Evolutionary conservation across 768 basidiomycete genomes (phyloP), one percentile per base, ranked within the genome.

Genomic region (Hemileccinum rubropunctum): DNA sequence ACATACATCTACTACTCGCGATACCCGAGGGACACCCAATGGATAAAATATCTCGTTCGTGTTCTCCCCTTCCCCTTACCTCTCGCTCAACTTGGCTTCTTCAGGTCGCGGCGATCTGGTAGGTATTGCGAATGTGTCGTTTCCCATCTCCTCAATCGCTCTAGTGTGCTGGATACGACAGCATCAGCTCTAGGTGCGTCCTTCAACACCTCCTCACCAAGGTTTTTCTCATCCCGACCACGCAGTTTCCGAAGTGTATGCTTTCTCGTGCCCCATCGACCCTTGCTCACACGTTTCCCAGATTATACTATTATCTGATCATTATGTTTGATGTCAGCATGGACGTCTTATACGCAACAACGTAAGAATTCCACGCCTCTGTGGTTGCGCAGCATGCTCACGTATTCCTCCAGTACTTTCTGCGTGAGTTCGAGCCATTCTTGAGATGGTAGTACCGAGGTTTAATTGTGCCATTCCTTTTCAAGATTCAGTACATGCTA

Each of bases 281-380:
- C 30, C 36, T 47, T 40, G n/a, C 47, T 61, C 43, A 63, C 35
- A 11, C 42, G 17, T 12, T 13, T 35, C n/a, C 36, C 14, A 67
- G 66, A 42, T 18, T 68, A 45, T 69, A 67, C 51, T 53, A 66
- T 36, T 66, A 62, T 38, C 40, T 67, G 28, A 63, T 67, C 13
- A 49, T 36, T 34, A 34, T 65, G 39, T 67, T 61, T 32, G 42
- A 65, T 23, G 61, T 51, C 42, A 47, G 47, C 20, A 36, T 67
- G 42, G 59, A 61, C 0, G 35, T 62, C 14, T 41, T 69, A 45
- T 52, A 59, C 26, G 68, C 63, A 17, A 58, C 63, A 36, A 52
- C 51, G 66, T 67, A 53, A 58, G 65, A 46, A 11, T 44, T 13
- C 6, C 1, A 32, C 8, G 0, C 21, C 17, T 9, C 15, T 1